Percentiles rank a stretch among this genome's conserved stretches.
Conservation (phyloP, 2,329 filamentous ascomycete genomes). For the Xylariaceae sp. region DNA sequence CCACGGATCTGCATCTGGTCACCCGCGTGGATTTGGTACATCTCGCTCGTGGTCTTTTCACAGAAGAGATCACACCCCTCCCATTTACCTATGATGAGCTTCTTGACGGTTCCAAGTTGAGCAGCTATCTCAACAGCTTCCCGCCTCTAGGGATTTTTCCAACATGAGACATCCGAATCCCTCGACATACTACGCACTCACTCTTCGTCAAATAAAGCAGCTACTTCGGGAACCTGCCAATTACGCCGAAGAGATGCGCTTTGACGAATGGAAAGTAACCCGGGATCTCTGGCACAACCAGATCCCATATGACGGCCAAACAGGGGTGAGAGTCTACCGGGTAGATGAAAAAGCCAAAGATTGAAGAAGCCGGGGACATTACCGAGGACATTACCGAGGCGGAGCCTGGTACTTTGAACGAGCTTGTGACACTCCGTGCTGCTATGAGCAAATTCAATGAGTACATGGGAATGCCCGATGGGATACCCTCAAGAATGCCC, state of each 20-base stretch:
- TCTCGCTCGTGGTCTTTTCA: background rate
- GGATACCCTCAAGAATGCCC: background rate
- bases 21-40: background rate
- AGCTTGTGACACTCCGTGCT: too few species aligned
- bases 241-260: background rate
- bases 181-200: background rate
- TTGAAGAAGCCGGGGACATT: too few species aligned
- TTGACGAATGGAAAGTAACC: background rate
- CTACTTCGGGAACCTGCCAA: background rate
- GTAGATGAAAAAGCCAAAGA: too few species aligned
- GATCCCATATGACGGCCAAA: too few species aligned
- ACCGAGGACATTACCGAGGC: too few species aligned
- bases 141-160: background rate
- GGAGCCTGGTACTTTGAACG: too few species aligned
- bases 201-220: background rate
- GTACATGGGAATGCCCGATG: background rate
- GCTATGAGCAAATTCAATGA: too few species aligned
- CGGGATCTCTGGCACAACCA: background rate
- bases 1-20: background rate
- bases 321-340: too few species aligned
- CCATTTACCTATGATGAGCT: background rate
- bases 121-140: background rate
- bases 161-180: background rate
- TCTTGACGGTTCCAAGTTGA: background rate
- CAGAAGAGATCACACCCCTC: background rate